These are phyloP conservation scores for Colletotrichum sp. DNA, from an alignment of 2,329 filamentous ascomycete species.

Conservation along the genomic window DNA sequence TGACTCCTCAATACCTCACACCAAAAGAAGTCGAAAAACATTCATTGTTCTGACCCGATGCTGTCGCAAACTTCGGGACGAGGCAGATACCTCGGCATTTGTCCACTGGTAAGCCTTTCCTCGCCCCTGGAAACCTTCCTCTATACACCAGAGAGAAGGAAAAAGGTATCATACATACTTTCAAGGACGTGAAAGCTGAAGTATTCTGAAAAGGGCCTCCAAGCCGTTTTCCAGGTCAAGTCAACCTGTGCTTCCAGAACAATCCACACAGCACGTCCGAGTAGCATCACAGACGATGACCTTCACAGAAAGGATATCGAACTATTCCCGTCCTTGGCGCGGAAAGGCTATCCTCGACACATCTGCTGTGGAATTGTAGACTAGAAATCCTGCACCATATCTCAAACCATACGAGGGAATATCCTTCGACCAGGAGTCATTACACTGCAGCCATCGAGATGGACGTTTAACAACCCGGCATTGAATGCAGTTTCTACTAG, in stretches of 20 bases:
- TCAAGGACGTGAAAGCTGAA: not conserved
- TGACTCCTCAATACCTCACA: fast-evolving
- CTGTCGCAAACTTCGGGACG: not conserved
- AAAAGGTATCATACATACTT: fast-evolving
- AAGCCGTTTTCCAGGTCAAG: not conserved
- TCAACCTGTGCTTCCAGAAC: not conserved
- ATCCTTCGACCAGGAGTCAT: no score
- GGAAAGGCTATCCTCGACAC: no score
- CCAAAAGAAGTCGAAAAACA: not conserved
- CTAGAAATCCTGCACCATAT: fast-evolving
- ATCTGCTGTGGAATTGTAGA: no score
- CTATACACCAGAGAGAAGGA: not conserved
- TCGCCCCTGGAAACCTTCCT: not conserved
- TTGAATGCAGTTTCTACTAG: not conserved
- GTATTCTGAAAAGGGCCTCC: fast-evolving
- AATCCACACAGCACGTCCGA: fast-evolving
- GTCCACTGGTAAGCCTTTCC: fast-evolving
- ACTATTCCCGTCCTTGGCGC: fast-evolving
- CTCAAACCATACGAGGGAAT: not conserved
- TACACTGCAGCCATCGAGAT: not conserved
- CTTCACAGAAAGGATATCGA: not conserved
- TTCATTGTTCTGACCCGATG: not conserved
- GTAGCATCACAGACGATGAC: not conserved
- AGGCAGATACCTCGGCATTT: not conserved
- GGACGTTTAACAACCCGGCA: fast-evolving